Percentiles rank a stretch among this genome's conserved stretches.
Conservation (phyloP, 73 alveolate genomes). For the Symbiodinium pilosum region DNA sequence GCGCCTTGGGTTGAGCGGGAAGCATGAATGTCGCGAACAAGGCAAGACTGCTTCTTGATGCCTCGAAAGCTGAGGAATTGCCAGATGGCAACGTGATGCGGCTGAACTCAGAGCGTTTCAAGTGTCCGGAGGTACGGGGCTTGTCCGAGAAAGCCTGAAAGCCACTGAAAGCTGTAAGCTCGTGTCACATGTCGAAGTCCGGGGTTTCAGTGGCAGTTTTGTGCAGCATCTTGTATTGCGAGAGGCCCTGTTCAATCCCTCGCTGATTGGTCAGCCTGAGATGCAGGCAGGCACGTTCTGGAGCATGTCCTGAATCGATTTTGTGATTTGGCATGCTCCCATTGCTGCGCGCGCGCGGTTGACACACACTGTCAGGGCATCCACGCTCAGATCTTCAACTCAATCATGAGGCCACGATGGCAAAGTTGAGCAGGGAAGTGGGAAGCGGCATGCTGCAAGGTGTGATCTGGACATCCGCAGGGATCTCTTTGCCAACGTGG, state of each 20-base stretch:
- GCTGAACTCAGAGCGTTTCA: conserved; percentile 57
- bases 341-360: not conserved
- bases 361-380: conserved; percentile 83
- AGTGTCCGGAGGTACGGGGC: conserved; percentile 61
- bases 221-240: no score
- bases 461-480: conserved; percentile 70
- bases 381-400: conserved; percentile 41
- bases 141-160: no score
- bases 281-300: conserved; percentile 6
- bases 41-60: no score
- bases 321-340: not conserved
- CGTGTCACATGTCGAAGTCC: no score
- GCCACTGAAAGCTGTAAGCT: not conserved
- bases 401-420: conserved; percentile 66
- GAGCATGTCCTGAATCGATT: no score
- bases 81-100: conserved; percentile 54
- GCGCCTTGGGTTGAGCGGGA: not conserved
- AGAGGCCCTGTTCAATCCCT: conserved; percentile 61
- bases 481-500: conserved; percentile 59
- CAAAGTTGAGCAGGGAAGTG: no score
- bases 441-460: conserved; percentile 16
- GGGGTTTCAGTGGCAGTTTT: no score
- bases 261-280: conserved; percentile 72
- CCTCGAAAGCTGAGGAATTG: conserved; percentile 18
- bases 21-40: no score